Evolutionary conservation across 2,329 filamentous ascomycete species (phyloP), one percentile per base, ranked within the genome.

Genomic region (Myriangium duriaei): DNA sequence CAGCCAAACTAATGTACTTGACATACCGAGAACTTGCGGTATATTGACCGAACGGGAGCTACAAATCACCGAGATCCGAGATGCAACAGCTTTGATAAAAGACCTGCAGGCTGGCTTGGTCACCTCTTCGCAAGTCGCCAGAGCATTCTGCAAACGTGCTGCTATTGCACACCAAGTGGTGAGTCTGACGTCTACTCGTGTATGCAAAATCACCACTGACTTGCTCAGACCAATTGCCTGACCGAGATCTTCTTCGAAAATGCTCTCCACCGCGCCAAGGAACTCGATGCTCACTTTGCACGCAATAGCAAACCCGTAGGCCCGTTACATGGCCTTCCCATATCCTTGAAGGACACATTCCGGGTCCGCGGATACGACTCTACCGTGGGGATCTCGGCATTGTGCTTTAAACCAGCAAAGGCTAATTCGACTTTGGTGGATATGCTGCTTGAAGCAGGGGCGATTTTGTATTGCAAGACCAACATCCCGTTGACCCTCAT

Each of bases 281-380:
- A 63, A 32, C 58, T 71, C 2, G 70, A 74, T 46, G 56, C 62
- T 0, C 60, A 71, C 40, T 54, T 69, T 3, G 47, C 52, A 10
- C 55, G 52, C 33, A 63, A 56, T 10, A 58, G 58, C 24, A 49
- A 56, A 43, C 51, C 62, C 0, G 56, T 66, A 31, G 78, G 79
- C 0, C 75, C 77, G 4, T 63, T 82, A 2, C 77, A 81, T 51
- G 78, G 74, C 55, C 34, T 77, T 0, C 72, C 72, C 1, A 61
- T 77, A 37, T 71, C 75, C 0, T 64, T 82, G 35, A 83, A 82
- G 49, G 77, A 81, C 55, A 73, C 75, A 47, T 75, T 80, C 59
- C 67, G 78, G 37, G 57, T 79, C 5, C 45, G 47, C 30, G 56
- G 57, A 29, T 49, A 52, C 40, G 58, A 61, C 46, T 46, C 56